Percentiles rank a stretch among this genome's conserved stretches.
Conservation (phyloP, 345 rosid species). For the Pelargonium nanum region DNA sequence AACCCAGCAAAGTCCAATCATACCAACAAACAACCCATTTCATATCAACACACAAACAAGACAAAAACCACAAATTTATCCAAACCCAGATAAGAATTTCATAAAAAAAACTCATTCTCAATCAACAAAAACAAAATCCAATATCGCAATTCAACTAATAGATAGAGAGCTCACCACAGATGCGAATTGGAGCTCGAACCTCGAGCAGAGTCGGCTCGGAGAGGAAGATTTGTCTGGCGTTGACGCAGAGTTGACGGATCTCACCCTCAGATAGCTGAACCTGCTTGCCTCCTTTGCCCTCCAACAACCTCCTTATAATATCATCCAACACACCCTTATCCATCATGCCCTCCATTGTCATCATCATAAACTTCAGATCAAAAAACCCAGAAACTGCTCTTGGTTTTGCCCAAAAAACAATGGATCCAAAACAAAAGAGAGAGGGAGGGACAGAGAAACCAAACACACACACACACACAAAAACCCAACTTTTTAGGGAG, state of each 20-base stretch:
- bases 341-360: background rate
- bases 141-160: no score
- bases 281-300: background rate
- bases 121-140: no score
- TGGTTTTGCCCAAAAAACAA: no score
- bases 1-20: no score
- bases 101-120: no score
- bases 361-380: background rate
- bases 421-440: background rate
- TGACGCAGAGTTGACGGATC: background rate
- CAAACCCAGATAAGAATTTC: no score
- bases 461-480: background rate
- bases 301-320: background rate
- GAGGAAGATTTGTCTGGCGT: background rate
- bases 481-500: background rate
- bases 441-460: background rate
- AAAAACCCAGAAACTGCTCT: no score
- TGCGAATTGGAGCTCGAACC: background rate
- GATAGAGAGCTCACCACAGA: background rate
- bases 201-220: background rate
- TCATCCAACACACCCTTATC: background rate
- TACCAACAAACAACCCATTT: no score
- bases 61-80: background rate
- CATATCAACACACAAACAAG: background rate
- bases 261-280: background rate